Evolutionary conservation across 1,284 basidiomycete species (phyloP).

Genomic region (Puccinia hordei): DNA sequence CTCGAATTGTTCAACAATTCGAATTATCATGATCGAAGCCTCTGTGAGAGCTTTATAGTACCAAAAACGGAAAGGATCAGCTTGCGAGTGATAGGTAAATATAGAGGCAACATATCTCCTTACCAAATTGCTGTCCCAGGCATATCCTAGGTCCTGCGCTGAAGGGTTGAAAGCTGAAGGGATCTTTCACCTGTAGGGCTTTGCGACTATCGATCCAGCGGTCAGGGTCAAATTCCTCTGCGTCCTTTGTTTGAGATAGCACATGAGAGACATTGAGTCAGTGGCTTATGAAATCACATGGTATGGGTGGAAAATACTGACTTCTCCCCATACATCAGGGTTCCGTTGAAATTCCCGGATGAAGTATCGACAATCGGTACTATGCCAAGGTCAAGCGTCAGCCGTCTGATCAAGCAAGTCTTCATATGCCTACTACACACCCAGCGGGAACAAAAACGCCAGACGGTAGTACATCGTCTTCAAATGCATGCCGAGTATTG

Average conservation of each 20-base stretch:
- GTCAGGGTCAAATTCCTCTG: constrained; percentile 71
- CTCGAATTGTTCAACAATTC: constrained; percentile 68
- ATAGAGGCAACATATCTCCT: background rate
- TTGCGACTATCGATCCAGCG: constrained; percentile 58
- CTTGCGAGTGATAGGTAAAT: background rate
- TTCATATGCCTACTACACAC: background rate
- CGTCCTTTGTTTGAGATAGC: constrained; percentile 62
- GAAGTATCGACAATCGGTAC: constrained; percentile 65
- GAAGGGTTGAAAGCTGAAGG: constrained; percentile 53
- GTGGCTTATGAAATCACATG: background rate
- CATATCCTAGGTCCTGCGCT: constrained; percentile 60
- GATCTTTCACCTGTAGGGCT: constrained; percentile 41
- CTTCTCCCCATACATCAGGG: constrained; percentile 59
- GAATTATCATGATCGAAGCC: constrained; percentile 69
- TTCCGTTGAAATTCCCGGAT: constrained; percentile 56
- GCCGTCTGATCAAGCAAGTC: background rate
- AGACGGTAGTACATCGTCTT: constrained; percentile 56
- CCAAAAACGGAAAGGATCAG: background rate
- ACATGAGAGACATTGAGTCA: constrained; percentile 64
- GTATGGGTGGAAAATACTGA: constrained; percentile 55
- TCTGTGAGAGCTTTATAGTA: constrained; percentile 66
- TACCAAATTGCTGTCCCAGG: constrained; percentile 70
- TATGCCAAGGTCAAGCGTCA: constrained; percentile 63
- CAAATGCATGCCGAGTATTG: constrained; percentile 66
- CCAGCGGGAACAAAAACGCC: constrained; percentile 53